phyloP scores from a whole-genome alignment of 495 filamentous ascomycete genomes.

The Penicillium bialowiezense region DNA sequence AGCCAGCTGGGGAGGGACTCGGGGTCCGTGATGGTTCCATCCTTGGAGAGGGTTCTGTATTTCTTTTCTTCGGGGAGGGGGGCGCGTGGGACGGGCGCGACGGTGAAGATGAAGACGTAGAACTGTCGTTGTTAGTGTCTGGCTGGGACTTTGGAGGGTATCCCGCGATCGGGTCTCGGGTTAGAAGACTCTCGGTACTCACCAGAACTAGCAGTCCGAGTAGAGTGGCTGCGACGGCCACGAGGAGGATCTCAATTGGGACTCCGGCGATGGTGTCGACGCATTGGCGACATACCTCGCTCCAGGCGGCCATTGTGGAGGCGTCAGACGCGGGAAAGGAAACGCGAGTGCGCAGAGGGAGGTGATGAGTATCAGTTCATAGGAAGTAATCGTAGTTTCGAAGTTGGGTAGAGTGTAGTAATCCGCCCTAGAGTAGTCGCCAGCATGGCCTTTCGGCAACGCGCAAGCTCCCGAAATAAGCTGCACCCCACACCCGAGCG shows the following conservation, averaged over 20 bases:
- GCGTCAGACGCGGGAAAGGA: conserved; percentile 5
- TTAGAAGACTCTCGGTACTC: too few relatives aligned
- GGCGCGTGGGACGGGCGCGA: conserved; percentile 78
- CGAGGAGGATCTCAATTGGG: conserved; percentile 30
- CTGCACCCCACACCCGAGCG: conserved; percentile 6
- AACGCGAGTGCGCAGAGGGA: conserved; percentile 18
- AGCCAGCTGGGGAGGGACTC: conserved; percentile 80
- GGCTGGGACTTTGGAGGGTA: background rate
- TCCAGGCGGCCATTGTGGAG: conserved; percentile 34
- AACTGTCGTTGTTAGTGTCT: conserved; percentile 44
- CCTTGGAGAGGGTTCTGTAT: conserved; percentile 71
- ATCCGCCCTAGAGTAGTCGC: conserved; percentile 26
- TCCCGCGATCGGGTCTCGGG: background rate
- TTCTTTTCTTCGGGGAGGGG: conserved; percentile 76
- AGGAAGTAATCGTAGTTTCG: conserved; percentile 11
- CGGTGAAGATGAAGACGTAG: conserved; percentile 65
- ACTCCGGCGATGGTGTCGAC: conserved; percentile 25
- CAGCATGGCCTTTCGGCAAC: conserved; percentile 43
- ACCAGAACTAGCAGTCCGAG: conserved; percentile 40
- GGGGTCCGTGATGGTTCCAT: conserved; percentile 56
- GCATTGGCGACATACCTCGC: conserved; percentile 36
- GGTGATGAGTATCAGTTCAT: conserved; percentile 34
- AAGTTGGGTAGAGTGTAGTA: background rate
- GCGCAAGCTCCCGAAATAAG: conserved; percentile 23
- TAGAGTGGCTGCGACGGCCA: conserved; percentile 24